These are phyloP conservation scores for Mycena vulgaris DNA, from an alignment of 768 basidiomycete genomes.

Conservation along the genomic window DNA sequence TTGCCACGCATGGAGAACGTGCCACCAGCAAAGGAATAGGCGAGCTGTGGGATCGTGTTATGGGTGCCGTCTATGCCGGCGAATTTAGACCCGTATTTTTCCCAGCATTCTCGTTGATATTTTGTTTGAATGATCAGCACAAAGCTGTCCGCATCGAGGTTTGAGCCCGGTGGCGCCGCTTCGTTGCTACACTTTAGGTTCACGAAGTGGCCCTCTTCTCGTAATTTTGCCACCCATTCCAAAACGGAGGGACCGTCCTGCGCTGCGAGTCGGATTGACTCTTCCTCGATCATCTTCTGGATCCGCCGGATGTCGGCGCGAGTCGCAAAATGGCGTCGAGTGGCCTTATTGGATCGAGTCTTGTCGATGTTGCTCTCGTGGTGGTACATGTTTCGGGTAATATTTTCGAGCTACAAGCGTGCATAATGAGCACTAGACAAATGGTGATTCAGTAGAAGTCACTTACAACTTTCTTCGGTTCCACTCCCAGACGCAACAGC, in stretches of 20 bases:
- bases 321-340: not conserved
- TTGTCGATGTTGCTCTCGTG: not conserved
- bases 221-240: not conserved
- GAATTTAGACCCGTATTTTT: not conserved
- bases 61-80: slow-evolving; percentile 16
- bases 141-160: not conserved
- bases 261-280: too few species aligned
- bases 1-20: too few species aligned
- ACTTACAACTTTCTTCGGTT: not conserved
- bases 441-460: not conserved
- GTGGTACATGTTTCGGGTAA: not conserved
- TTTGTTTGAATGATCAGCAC: slow-evolving; percentile 1
- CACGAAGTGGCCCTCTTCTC: not conserved
- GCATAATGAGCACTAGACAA: not conserved
- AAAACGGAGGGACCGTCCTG: too few species aligned
- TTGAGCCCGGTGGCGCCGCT: not conserved
- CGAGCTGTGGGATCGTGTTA: not conserved
- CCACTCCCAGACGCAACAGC: not conserved
- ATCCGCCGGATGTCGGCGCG: not conserved
- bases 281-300: slow-evolving; percentile 4
- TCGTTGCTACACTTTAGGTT: not conserved
- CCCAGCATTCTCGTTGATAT: not conserved
- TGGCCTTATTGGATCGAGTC: not conserved
- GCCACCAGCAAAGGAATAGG: slow-evolving; percentile 43
- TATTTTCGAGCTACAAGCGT: not conserved